A percentile compares a stretch with the other conserved stretches of the same genome.
Conservation (phyloP, 768 basidiomycete genomes). For the Podaxis mareebaensis region DNA sequence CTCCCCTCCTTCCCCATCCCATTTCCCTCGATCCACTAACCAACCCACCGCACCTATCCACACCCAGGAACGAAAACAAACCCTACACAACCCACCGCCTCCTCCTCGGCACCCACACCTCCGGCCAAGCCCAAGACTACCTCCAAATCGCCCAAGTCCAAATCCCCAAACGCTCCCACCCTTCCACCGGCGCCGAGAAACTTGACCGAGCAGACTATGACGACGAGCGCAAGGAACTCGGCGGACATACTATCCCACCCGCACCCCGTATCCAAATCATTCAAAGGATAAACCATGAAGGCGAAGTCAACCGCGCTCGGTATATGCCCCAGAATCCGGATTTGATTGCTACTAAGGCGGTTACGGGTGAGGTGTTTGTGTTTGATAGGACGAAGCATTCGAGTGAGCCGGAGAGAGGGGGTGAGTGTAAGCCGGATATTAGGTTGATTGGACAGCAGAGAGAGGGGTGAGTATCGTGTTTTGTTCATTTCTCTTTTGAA, state of each 20-base stretch:
- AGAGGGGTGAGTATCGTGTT: conserved; percentile 72
- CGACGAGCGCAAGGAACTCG: conserved; percentile 91
- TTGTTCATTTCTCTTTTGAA: neutral
- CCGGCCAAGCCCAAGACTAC: conserved; percentile 90
- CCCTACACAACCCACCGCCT: conserved; percentile 95
- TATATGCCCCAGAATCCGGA: conserved; percentile 99
- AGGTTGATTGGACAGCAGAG: conserved; percentile 85
- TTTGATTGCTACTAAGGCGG: conserved; percentile 92
- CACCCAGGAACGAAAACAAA: conserved; percentile 78
- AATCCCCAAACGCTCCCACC: conserved; percentile 80
- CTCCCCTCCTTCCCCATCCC: conserved; percentile 12
- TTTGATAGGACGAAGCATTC: conserved; percentile 98
- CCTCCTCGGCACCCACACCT: conserved; percentile 96
- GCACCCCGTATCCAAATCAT: conserved; percentile 85
- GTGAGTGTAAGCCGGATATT: conserved; percentile 88
- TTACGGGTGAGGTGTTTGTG: conserved; percentile 88
- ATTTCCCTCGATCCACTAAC: neutral
- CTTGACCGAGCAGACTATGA: conserved; percentile 83
- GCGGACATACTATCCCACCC: conserved; percentile 86
- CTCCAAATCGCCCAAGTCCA: conserved; percentile 94
- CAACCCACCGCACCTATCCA: neutral
- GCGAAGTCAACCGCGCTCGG: conserved; percentile 95
- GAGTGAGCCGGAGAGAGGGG: conserved; percentile 85
- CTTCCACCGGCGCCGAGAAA: conserved; percentile 64
- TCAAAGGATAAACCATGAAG: conserved; percentile 92